Evolutionary conservation across 2,329 filamentous ascomycete genomes (phyloP), one percentile per base, ranked within the genome.

Genomic region (Fusarium sp.): DNA sequence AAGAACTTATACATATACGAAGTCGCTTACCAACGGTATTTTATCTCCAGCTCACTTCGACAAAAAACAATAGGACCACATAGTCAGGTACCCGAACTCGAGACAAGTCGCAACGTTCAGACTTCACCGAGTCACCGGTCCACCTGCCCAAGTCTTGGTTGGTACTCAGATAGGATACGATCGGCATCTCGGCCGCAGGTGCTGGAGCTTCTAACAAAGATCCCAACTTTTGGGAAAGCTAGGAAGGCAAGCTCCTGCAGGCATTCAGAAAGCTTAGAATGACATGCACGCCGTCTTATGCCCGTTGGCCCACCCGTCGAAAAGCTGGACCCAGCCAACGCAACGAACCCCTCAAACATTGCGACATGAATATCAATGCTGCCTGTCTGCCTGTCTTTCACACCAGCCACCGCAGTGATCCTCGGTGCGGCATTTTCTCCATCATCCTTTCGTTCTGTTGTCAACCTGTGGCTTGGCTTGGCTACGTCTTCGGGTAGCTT

Each of bases 391-490:
- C 34, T 60, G 28, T 37, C 28, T 53, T 40, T 42, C 14, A 32
- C 58, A 55, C 55, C 51, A 61, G 64, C 68, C 54, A 70, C 66
- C 47, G 41, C 49, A 54, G 42, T 34, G 28, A 45, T 46, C 11
- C 25, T 51, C 54, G 18, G 54, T 71, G 68, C 64, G 68, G 68
- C 46, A 71, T 71, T 71, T 72, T 71, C 54, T 57, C 48, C 53
- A 45, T 64, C 41, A 21, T 42, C 32, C 20, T 42, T 28, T 13
- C 23, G 25, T 43, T 37, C 40, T 45, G 6, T 25, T 58, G 47
- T 46, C 32, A 37, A 55, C 53, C n/a, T 53, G 64, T 70, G 50
- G 63, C 49, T 68, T 57, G 49, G 49, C 34, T 42, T 53, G n/a
- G n/a, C 30, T 49, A 11, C 46, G 46, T 13, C 46, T 48, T 56